Conservation (phyloP, 148 eudicot genomes). For the Bassia scoparia region DNA sequence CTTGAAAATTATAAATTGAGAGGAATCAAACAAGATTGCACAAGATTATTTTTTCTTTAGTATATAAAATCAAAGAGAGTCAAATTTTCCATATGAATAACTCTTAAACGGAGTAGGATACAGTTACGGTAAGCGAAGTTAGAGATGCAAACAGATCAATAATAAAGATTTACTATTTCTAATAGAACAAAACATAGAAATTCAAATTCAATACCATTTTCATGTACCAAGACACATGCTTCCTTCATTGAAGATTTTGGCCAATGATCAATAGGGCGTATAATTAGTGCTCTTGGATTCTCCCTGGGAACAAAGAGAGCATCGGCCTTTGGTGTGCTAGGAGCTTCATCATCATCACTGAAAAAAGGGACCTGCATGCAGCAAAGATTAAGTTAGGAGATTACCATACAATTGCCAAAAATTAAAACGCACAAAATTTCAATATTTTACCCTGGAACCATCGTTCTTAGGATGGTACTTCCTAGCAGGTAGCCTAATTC, state of each 20-base stretch:
- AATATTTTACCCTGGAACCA: conserved; percentile 57
- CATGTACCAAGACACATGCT: conserved; percentile 33
- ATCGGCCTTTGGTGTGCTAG: conserved; percentile 85
- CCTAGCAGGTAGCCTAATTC: conserved; percentile 84
- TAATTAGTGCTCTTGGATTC: conserved; percentile 85
- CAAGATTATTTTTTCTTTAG: no score
- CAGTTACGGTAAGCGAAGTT: no score
- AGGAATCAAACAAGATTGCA: no score
- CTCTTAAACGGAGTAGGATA: no score
- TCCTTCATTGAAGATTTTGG: conserved; percentile 48
- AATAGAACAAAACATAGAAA: background rate
- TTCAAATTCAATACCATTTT: conserved; percentile 51
- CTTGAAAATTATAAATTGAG: no score
- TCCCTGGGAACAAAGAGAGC: conserved; percentile 90
- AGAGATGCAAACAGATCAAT: background rate
- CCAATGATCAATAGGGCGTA: conserved; percentile 81
- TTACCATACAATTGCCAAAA: background rate
- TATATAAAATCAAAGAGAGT: no score
- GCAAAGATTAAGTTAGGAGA: background rate
- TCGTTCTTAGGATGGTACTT: conserved; percentile 77
- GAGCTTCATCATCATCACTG: conserved; percentile 73
- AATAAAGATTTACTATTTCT: background rate
- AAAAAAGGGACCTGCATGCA: conserved; percentile 72
- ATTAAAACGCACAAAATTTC: conserved; percentile 1
- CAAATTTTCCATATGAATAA: no score